Percentiles rank a stretch among this genome's conserved stretches.
Evolutionary conservation across 352 stramenopile genomes (phyloP).

Genomic region (Thraustotheca clavata): DNA sequence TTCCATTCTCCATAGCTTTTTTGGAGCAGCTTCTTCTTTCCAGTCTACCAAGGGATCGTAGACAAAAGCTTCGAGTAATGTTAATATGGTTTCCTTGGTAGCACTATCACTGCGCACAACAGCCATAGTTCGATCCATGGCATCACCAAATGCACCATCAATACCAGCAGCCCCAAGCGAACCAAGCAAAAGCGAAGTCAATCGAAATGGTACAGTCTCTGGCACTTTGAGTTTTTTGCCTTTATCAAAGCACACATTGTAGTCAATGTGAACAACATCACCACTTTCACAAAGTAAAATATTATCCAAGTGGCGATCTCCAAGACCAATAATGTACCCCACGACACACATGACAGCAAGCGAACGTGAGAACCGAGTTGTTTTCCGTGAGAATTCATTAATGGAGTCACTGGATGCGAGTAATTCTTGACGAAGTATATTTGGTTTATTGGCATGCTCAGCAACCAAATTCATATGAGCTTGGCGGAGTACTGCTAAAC

Average conservation of each 20-base stretch:
- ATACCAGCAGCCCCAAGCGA: conserved; percentile 64
- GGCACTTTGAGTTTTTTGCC: conserved; percentile 79
- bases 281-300: conserved; percentile 79
- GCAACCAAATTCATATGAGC: conserved; percentile 59
- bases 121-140: conserved; percentile 65
- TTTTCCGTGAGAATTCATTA: conserved; percentile 54
- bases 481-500: conserved; percentile 43
- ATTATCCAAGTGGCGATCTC: conserved; percentile 89
- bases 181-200: conserved; percentile 77
- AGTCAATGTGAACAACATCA: conserved; percentile 88
- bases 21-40: conserved; percentile 39
- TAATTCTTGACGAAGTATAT: conserved; percentile 62
- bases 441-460: conserved; percentile 34
- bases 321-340: conserved; percentile 83
- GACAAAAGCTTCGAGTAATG: conserved; percentile 77
- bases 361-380: conserved; percentile 47
- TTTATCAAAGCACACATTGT: conserved; percentile 90
- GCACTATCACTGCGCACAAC: conserved; percentile 45
- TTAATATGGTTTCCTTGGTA: conserved; percentile 58
- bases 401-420: conserved; percentile 42
- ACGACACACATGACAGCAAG: conserved; percentile 83
- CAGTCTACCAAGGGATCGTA: conserved; percentile 81
- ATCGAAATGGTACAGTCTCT: conserved; percentile 85
- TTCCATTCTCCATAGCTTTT: conserved; percentile 49
- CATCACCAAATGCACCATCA: conserved; percentile 55